Conservation (phyloP, 2,329 filamentous ascomycete genomes). For the Alternaria triticina region DNA sequence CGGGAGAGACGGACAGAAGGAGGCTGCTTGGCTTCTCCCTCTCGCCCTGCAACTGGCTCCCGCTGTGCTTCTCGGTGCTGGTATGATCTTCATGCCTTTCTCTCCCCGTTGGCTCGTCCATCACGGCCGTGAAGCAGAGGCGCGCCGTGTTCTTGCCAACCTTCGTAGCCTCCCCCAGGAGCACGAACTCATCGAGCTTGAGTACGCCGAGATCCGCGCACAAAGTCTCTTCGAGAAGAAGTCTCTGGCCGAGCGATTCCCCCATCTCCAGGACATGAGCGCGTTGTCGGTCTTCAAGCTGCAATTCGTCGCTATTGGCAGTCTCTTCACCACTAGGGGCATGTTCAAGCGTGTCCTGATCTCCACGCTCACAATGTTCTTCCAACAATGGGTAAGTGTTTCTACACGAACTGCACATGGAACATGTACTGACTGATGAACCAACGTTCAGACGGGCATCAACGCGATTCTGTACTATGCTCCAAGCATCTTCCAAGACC, state of each 20-base stretch:
- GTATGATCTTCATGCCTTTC: slow-evolving; percentile 82
- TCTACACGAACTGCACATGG: fast-evolving
- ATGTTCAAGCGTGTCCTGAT: slow-evolving; percentile 72
- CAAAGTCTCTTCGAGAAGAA: slow-evolving; percentile 78
- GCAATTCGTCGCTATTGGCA: slow-evolving; percentile 70
- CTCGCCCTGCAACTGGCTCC: slow-evolving; percentile 73
- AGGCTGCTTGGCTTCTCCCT: slow-evolving; percentile 76
- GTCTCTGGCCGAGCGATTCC: slow-evolving; percentile 70
- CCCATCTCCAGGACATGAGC: slow-evolving; percentile 66
- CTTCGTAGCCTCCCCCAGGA: slow-evolving; percentile 68
- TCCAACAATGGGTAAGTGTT: slow-evolving; percentile 42
- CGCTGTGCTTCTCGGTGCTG: slow-evolving; percentile 68
- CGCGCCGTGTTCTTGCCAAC: slow-evolving; percentile 65
- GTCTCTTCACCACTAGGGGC: slow-evolving; percentile 67
- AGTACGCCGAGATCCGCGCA: slow-evolving; percentile 81
- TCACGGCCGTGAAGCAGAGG: slow-evolving; percentile 71
- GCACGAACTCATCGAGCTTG: slow-evolving; percentile 73
- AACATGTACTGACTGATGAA: not conserved
- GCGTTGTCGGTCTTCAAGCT: slow-evolving; percentile 60
- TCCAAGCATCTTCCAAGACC: slow-evolving; percentile 56
- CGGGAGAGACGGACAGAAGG: slow-evolving; percentile 61
- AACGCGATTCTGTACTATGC: slow-evolving; percentile 58
- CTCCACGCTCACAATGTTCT: slow-evolving; percentile 57
- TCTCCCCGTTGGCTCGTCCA: slow-evolving; percentile 77
- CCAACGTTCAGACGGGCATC: slow-evolving; percentile 47